These are phyloP conservation scores for Fusarium sp. DNA, from an alignment of 2,329 filamentous ascomycete species.

Conservation along the genomic window DNA sequence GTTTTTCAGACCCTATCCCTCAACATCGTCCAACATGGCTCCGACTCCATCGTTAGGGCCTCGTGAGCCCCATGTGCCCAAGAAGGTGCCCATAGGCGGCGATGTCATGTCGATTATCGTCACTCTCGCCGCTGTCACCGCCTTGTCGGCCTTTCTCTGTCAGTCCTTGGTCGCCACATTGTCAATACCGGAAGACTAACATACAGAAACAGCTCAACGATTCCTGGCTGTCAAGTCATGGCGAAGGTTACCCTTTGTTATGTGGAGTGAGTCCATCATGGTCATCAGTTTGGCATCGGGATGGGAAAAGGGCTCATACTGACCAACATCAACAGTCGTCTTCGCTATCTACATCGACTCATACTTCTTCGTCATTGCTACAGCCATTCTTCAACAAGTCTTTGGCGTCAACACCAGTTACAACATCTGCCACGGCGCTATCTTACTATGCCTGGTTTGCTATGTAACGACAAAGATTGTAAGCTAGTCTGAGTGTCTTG, in stretches of 20 bases:
- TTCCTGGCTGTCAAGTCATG: slow-evolving; percentile 50
- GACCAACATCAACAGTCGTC: slow-evolving; percentile 56
- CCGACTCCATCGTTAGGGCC: slow-evolving; percentile 13
- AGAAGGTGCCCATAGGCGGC: slow-evolving; percentile 47
- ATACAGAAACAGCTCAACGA: slow-evolving; percentile 47
- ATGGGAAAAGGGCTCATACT: not conserved
- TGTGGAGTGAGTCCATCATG: slow-evolving; percentile 51
- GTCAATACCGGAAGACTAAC: slow-evolving; percentile 8
- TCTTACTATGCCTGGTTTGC: slow-evolving; percentile 66
- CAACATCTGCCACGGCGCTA: slow-evolving; percentile 63
- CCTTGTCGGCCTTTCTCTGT: slow-evolving; percentile 51
- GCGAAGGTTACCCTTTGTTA: slow-evolving; percentile 52
- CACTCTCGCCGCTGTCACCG: slow-evolving; percentile 47
- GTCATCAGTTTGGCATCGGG: not conserved
- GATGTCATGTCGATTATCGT: slow-evolving; percentile 49
- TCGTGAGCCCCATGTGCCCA: slow-evolving; percentile 18
- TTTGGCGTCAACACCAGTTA: slow-evolving; percentile 62
- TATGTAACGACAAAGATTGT: slow-evolving; percentile 69
- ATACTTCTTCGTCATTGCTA: slow-evolving; percentile 65
- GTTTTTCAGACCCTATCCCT: not conserved
- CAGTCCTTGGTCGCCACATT: slow-evolving; percentile 20
- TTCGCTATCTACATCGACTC: slow-evolving; percentile 67
- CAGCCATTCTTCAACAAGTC: slow-evolving; percentile 63
- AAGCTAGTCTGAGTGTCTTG: not conserved
- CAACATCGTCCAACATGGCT: slow-evolving; percentile 15